Conservation (phyloP, 352 stramenopile species). For the Phytopythium chamaehyphon region DNA sequence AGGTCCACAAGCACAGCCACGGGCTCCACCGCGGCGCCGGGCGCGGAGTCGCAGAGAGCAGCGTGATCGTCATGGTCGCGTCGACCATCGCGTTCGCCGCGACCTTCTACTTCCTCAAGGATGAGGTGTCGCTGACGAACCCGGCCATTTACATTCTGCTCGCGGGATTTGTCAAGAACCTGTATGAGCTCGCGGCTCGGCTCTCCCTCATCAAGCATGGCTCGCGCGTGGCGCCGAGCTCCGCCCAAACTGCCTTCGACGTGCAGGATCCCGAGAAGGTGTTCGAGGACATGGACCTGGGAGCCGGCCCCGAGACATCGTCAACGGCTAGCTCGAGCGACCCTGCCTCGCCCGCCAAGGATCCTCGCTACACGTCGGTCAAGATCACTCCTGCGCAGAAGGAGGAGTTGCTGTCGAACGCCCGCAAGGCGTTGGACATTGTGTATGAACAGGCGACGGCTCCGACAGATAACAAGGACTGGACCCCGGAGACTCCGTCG, state of each 20-base stretch:
- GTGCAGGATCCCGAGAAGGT: conserved; percentile 20
- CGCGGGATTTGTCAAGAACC: conserved; percentile 64
- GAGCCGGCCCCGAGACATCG: conserved; percentile 10
- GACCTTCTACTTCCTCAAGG: conserved; percentile 79
- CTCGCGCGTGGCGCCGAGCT: conserved; percentile 1
- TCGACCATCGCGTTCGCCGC: conserved; percentile 56
- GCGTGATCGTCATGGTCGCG: conserved; percentile 44
- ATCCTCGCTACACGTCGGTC: conserved; percentile 28
- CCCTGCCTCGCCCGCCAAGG: conserved; percentile 6
- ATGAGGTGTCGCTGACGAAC: conserved; percentile 68
- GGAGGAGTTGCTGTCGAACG: conserved; percentile 42
- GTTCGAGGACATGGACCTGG: conserved; percentile 34
- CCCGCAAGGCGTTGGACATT: conserved; percentile 43
- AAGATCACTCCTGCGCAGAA: conserved; percentile 41
- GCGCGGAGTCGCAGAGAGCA: conserved; percentile 17
- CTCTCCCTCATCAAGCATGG: conserved; percentile 22
- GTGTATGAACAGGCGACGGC: conserved; percentile 48
- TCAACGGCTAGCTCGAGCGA: conserved; percentile 5
- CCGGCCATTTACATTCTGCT: conserved; percentile 75
- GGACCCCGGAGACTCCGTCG: conserved; percentile 55
- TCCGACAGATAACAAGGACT: conserved; percentile 43
- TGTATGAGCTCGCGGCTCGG: conserved; percentile 45
- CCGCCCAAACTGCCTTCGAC: conserved; percentile 16
- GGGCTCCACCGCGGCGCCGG: conserved; percentile 2
- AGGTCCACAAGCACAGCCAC: not conserved